Evolutionary conservation across 345 rosid species (phyloP).

Genomic region (Brassica incana): DNA sequence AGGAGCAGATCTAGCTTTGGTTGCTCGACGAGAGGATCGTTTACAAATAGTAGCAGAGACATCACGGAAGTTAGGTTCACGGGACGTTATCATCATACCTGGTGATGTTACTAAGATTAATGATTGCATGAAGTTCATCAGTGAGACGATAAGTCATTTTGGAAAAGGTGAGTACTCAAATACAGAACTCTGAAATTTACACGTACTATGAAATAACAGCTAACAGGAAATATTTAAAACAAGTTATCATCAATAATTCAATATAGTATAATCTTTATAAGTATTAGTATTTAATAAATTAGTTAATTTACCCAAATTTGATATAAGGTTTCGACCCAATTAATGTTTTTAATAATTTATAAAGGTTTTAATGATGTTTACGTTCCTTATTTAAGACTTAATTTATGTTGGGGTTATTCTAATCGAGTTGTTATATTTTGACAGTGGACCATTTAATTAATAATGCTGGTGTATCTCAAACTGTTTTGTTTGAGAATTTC

Average conservation of each 20-base stretch:
- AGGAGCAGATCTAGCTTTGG: neutral
- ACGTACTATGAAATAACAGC: neutral
- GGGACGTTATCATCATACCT: constrained; percentile 23
- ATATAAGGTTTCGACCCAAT: neutral
- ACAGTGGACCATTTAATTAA: constrained; percentile 42
- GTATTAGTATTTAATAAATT: neutral
- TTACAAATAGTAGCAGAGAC: neutral
- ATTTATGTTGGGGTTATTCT: neutral
- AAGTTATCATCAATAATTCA: neutral
- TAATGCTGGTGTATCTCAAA: constrained; percentile 33
- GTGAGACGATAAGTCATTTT: constrained; percentile 29
- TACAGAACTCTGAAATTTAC: neutral
- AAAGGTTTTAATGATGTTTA: neutral
- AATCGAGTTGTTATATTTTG: neutral
- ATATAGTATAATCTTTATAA: neutral
- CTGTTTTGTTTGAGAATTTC: constrained; percentile 28
- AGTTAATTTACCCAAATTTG: neutral
- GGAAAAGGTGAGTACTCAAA: constrained; percentile 28
- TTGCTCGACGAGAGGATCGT: constrained; percentile 1
- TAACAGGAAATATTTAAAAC: neutral
- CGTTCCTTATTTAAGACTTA: neutral
- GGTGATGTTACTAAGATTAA: constrained; percentile 37
- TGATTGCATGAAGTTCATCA: constrained; percentile 36
- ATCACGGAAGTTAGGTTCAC: constrained; percentile 30
- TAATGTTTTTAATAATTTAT: neutral